Conservation (phyloP, 495 filamentous ascomycete species). For the Oidiodendron maius region DNA sequence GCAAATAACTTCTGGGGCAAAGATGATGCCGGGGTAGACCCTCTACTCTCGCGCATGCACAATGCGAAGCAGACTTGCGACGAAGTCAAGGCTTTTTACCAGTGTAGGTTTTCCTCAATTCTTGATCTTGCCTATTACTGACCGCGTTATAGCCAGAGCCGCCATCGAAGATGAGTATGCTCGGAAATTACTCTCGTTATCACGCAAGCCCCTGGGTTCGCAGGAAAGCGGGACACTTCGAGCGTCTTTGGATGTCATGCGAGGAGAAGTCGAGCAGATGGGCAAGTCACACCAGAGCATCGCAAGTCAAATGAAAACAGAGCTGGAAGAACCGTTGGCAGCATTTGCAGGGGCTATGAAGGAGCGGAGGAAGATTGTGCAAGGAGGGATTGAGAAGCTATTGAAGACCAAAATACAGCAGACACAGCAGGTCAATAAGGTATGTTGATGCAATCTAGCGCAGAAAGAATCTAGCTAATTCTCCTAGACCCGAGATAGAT, state of each 20-base stretch:
- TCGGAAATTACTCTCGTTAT: conserved; percentile 80
- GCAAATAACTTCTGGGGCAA: conserved; percentile 99
- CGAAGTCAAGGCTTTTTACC: conserved; percentile 89
- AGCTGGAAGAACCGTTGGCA: conserved; percentile 90
- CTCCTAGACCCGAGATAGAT: conserved; percentile 75
- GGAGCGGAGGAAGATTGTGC: conserved; percentile 92
- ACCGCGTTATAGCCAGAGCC: conserved; percentile 60
- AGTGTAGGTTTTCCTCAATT: conserved; percentile 42
- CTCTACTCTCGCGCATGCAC: conserved; percentile 94
- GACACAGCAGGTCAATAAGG: conserved; percentile 87
- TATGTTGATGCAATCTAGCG: conserved; percentile 23
- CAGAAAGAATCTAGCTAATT: not conserved
- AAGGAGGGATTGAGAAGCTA: conserved; percentile 85
- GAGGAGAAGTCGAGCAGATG: conserved; percentile 90
- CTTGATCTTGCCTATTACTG: conserved; percentile 2
- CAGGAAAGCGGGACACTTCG: conserved; percentile 79
- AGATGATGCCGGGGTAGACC: conserved; percentile 91
- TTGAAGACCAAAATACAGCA: conserved; percentile 91
- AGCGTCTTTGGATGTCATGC: conserved; percentile 75
- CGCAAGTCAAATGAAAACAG: conserved; percentile 88
- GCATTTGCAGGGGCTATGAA: conserved; percentile 93
- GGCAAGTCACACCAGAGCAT: conserved; percentile 88
- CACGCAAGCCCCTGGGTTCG: conserved; percentile 86
- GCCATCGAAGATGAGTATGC: conserved; percentile 97
- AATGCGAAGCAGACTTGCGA: conserved; percentile 93